Percentiles rank a stretch among this genome's conserved stretches.
These are phyloP conservation scores for Macrophomina phaseolina DNA, from an alignment of 2,329 filamentous ascomycete species.

Conservation along the genomic window DNA sequence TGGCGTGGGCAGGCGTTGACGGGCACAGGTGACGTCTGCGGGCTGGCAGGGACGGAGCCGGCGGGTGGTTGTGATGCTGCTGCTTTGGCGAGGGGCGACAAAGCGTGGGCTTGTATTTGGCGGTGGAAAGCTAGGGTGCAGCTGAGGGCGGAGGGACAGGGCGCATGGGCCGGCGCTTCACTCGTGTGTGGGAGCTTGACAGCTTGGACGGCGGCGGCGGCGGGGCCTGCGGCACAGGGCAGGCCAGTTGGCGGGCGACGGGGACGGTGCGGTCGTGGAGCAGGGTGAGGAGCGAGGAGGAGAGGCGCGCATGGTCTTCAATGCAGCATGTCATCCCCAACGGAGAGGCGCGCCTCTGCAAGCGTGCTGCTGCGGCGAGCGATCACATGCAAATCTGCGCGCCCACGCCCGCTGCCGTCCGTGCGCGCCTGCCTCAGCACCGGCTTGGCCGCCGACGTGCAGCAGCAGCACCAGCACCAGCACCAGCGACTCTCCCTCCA, in stretches of 20 bases:
- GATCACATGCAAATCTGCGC: conserved; percentile 22
- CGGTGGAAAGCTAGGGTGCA: conserved; percentile 19
- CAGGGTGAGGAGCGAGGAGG: conserved; percentile 8
- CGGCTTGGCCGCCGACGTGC: neutral
- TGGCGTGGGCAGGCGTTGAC: neutral
- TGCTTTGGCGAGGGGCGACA: neutral
- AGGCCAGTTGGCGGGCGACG: conserved; percentile 1
- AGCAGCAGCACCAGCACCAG: neutral
- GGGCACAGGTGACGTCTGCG: conserved; percentile 7
- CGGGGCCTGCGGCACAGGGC: neutral
- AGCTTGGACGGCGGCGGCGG: neutral
- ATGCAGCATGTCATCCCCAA: conserved; percentile 24
- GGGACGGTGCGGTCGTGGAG: conserved; percentile 6
- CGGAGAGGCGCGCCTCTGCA: conserved; percentile 20
- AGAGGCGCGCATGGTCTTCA: conserved; percentile 23
- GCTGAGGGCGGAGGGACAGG: conserved; percentile 1
- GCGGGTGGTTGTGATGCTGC: neutral
- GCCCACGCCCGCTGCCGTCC: neutral
- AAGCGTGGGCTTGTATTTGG: neutral
- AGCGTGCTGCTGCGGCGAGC: conserved; percentile 13
- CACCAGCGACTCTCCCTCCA: neutral
- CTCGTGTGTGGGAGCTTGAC: neutral
- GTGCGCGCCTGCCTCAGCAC: neutral
- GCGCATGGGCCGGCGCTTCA: conserved; percentile 15
- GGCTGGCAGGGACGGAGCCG: conserved; percentile 3